Evolutionary conservation across 352 stramenopile species (phyloP), one percentile per base, ranked within the genome.

Genomic region (Phytophthora parvispora): DNA sequence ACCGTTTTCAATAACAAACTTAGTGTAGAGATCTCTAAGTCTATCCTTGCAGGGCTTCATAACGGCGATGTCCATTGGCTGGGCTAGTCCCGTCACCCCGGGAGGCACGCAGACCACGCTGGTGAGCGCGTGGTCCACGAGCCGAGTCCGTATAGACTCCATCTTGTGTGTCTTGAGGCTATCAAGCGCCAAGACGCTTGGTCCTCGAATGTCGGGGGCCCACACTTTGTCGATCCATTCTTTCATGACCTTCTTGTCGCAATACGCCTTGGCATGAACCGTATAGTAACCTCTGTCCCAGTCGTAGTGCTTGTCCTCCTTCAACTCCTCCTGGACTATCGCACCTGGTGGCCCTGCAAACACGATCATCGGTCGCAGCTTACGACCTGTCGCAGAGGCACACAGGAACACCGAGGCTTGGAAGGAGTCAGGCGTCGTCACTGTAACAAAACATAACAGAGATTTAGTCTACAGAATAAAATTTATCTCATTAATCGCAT

Each of bases 331-430:
- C 16, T 66, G 59, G 16, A 54, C 34, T 7, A 51, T 27, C 8
- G 59, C 48, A 25, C 59, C 36, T 54, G 59, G 34, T 5, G 27
- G 45, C n/a, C 59, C 59, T 8, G 59, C 59, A 45, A 53, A 67
- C 36, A 54, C 45, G 2, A 56, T 27, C 45, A 67, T 53, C 15
- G 59, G 48, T 15, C 59, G 34, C 15, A 54, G 25, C 18, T 60
- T 53, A 9, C 13, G 36, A 15, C 59, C 49, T 6, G 57, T 57
- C 9, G 57, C 28, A 20, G 57, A 64, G 6, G 36, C 49, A 16
- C 49, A 67, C 4, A 67, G 16, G n/a, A 60, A 67, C 8, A 67
- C 49, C 8, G 49, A 60, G 22, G 59, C n/a, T 43, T 49, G 38
- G 34, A 67, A 60, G 4, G 49, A 67, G 49, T 60, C 49, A 32